Conservation (phyloP, 2,329 filamentous ascomycete species). For the Trichophyton verrucosum region DNA sequence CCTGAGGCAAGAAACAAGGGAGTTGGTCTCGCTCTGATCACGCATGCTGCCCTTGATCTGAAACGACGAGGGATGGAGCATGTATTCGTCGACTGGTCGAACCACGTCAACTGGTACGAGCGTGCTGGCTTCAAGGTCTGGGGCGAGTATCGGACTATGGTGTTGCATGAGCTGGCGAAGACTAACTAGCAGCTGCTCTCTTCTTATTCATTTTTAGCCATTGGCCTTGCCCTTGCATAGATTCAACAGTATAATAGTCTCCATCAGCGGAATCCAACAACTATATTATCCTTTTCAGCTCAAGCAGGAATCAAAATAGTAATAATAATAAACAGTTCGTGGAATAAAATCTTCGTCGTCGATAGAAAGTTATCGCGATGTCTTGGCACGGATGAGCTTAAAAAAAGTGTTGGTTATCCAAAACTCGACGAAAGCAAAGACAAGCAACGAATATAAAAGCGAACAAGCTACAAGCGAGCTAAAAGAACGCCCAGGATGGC, state of each 20-base stretch:
- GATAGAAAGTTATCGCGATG: neutral
- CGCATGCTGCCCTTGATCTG: conserved; percentile 26
- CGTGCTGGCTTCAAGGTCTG: conserved; percentile 30
- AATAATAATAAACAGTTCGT: neutral
- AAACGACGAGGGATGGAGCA: conserved; percentile 7
- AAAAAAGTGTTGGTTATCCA: neutral
- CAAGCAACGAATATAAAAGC: neutral
- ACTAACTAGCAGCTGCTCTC: neutral
- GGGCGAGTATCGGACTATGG: conserved; percentile 28
- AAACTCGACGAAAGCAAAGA: neutral
- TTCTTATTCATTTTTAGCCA: neutral
- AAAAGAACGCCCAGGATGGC: conserved; percentile 2
- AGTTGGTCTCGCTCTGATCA: conserved; percentile 32
- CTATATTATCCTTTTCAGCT: neutral
- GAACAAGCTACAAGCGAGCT: neutral
- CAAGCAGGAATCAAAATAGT: neutral
- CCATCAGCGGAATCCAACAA: no score
- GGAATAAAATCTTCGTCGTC: neutral
- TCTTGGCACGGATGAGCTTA: neutral
- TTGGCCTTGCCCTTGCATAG: neutral
- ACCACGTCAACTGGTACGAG: conserved; percentile 32
- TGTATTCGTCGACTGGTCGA: conserved; percentile 32
- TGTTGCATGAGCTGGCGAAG: conserved; percentile 9
- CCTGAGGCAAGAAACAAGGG: conserved; percentile 26
- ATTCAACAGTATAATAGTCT: neutral